phyloP scores from a whole-genome alignment of 2,329 filamentous ascomycete species.

The Plenodomus tracheiphilus region DNA sequence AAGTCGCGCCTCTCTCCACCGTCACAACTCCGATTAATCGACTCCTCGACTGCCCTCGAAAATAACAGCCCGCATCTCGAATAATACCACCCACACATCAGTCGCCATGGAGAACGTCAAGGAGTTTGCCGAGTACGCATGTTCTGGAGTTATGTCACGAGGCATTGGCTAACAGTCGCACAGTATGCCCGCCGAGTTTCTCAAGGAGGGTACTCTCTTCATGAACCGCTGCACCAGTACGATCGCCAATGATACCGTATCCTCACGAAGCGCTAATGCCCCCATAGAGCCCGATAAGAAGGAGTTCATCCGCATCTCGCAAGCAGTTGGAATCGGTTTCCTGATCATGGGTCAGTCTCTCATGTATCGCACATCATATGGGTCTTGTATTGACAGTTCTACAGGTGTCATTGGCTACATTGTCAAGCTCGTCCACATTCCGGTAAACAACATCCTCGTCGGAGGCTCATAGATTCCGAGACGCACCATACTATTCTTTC shows the following conservation, averaged over 20 bases:
- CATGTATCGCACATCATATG: too few relatives aligned
- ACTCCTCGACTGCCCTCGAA: neutral
- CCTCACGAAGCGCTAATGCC: conserved; percentile 25
- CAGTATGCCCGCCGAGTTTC: conserved; percentile 46
- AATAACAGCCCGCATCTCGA: conserved; percentile 3
- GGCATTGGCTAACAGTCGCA: conserved; percentile 22
- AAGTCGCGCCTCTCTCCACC: conserved; percentile 18
- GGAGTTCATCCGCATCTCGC: conserved; percentile 51
- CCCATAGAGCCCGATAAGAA: conserved; percentile 48
- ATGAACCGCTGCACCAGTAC: conserved; percentile 53
- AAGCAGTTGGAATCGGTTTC: conserved; percentile 58
- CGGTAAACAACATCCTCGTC: conserved; percentile 59
- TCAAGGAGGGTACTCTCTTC: conserved; percentile 55
- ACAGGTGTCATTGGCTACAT: conserved; percentile 54
- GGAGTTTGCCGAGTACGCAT: conserved; percentile 65
- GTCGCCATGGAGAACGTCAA: conserved; percentile 69
- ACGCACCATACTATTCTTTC: conserved; percentile 10
- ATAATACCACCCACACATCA: conserved; percentile 4
- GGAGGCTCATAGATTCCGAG: conserved; percentile 40
- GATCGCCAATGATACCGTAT: neutral
- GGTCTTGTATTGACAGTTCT: conserved; percentile 2
- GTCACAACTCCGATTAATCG: conserved; percentile 10
- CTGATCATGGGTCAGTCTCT: conserved; percentile 51
- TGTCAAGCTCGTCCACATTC: conserved; percentile 58
- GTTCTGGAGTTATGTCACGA: neutral